Base-by-base conservation (phyloP, 2,329 filamentous ascomycete genomes). In the Fusarium concolor region DNA sequence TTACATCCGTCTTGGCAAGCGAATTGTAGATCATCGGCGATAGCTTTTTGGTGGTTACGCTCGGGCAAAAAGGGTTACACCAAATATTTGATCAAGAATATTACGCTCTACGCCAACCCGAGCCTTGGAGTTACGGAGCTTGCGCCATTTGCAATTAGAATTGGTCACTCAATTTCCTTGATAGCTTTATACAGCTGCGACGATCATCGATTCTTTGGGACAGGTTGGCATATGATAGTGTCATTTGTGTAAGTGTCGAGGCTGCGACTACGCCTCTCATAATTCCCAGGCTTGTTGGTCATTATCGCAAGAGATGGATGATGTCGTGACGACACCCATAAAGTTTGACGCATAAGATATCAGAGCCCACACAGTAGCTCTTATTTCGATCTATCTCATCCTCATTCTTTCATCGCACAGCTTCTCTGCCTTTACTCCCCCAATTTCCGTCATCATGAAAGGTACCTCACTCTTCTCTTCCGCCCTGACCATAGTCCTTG, bases 1-100 rank as follows among this genome's bases (percentile, higher is more conserved):
- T 47, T 68, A 28, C 18, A 37, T 62, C 65, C 24, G 60, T 71
- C 67, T 66, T 63, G 58, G 68, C 55, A 71, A 33, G 50, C 7
- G 9, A 37, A 37, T n/a, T 49, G 68, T 11, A 62, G 68, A 71
- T 71, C 29, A 37, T 33, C 35, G 22, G 14, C 4, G 4, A 24
- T 24, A 24, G 22, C 22, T 24, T 6, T 6, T 4, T 24, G 24
- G 38, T 41, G 42, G 51, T 46, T 56, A 18, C 18, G 35, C 22
- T 33, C 22, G 22, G 22, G 2, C 3, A 15, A 5, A 42, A 5
- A 28, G 1, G 5, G 22, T 14, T 10, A 41, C 14, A 41, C 1
- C 18, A 3, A 0, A 10, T n/a, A 17, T 2, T 29, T 15, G n/a
- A 41, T 17, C 22, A 20, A 9, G 33, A 9, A 2, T n/a, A 12